A percentile compares a stretch with the other conserved stretches of the same genome.
These are phyloP conservation scores for Elaphomyces granulatus DNA, from an alignment of 495 filamentous ascomycete genomes.

Conservation along the genomic window DNA sequence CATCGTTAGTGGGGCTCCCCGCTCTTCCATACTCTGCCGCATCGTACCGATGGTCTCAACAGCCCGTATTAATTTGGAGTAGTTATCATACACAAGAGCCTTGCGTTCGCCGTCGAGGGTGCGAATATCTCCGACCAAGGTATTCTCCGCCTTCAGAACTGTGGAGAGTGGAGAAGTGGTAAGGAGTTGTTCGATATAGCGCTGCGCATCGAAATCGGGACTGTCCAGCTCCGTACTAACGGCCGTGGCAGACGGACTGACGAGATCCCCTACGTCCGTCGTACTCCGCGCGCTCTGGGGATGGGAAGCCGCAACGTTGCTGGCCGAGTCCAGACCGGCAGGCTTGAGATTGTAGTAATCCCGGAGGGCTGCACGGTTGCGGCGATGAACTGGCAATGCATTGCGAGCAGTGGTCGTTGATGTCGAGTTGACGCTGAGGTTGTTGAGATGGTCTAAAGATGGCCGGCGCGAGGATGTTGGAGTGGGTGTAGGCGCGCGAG, in stretches of 20 bases:
- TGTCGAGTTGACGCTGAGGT: slow-evolving; percentile 38
- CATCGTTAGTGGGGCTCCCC: slow-evolving; percentile 33
- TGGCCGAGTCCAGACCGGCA: slow-evolving; percentile 21
- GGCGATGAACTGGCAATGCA: slow-evolving; percentile 37
- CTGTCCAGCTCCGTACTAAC: slow-evolving; percentile 28
- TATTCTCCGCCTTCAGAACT: slow-evolving; percentile 47
- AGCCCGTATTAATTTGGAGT: slow-evolving; percentile 84
- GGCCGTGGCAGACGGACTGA: slow-evolving; percentile 17
- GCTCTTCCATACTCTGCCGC: slow-evolving; percentile 35
- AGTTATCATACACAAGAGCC: slow-evolving; percentile 96
- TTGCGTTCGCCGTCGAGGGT: slow-evolving; percentile 91
- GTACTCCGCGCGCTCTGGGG: slow-evolving; percentile 14
- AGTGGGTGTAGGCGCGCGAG: slow-evolving; percentile 49
- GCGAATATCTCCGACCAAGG: slow-evolving; percentile 54
- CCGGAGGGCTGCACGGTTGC: slow-evolving; percentile 71
- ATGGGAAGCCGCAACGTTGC: slow-evolving; percentile 3
- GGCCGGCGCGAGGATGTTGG: slow-evolving; percentile 61
- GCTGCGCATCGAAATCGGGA: slow-evolving; percentile 31
- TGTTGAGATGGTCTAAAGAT: slow-evolving; percentile 49
- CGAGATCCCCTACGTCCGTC: slow-evolving; percentile 25
- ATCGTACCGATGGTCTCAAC: slow-evolving; percentile 83
- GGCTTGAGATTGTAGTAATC: slow-evolving; percentile 86
- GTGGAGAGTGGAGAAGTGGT: slow-evolving; percentile 44
- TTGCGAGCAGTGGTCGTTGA: slow-evolving; percentile 32
- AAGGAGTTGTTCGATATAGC: slow-evolving; percentile 31